Evolutionary conservation across 2,329 filamentous ascomycete species (phyloP), one percentile per base, ranked within the genome.

Genomic region (Fusarium siculi): DNA sequence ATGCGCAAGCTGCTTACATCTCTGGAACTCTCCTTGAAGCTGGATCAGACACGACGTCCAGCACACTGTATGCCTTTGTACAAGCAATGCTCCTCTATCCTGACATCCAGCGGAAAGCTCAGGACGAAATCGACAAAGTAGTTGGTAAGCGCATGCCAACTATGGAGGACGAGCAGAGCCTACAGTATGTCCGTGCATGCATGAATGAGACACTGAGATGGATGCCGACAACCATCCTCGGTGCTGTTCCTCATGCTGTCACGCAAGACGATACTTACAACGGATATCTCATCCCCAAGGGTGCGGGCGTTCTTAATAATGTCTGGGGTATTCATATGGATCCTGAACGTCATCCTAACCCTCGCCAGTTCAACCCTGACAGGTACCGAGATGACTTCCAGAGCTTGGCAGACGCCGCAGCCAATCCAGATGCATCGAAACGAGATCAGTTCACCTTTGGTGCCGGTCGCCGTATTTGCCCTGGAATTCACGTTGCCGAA

Each of bases 291-390:
- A 79, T 82, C 8, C 81, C 80, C 2, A 75, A 79, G 28, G 79
- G 75, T 0, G 59, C 80, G 2, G 61, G 70, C 11, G 50, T 81
- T 7, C 56, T 81, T 2, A 63, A 63, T 7, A 72, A 74, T 2
- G 63, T 77, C 10, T 81, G 78, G 66, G 79, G 74, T 28, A 72
- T 82, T 21, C 87, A 91, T 30, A 92, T 93, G 79, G 92, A 94
- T 75, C 88, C 90, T 4, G 88, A 91, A 40, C 89, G 89, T 4
- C 93, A 94, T 79, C 84, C 87, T 0, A 58, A 81, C 28, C 82
- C 82, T 1, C 68, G 72, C 5, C 32, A 46, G 3, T 84, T 84
- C 55, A 69, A 83, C 25, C 82, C 81, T 2, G 77, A 80, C 3
- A 76, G 82, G 1, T 83, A 76, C 30, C 42, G 23, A 3, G 19